Conservation (phyloP, 1,284 basidiomycete genomes). For the Chondrostereum purpureum region DNA sequence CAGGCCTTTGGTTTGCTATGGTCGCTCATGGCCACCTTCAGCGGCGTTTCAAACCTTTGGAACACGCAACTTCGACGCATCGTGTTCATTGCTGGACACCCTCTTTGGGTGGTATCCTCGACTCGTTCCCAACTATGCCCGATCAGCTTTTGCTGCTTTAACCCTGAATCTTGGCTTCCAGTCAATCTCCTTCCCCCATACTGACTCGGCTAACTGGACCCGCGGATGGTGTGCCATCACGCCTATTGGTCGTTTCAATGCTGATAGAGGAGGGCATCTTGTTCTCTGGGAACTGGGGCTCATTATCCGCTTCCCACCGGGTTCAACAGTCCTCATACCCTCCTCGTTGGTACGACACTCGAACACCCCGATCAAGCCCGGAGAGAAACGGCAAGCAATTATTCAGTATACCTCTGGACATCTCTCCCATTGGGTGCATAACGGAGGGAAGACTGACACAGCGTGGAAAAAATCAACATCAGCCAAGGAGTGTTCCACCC, state of each 20-base stretch:
- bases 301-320: conserved; percentile 8
- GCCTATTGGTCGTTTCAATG: conserved; percentile 3
- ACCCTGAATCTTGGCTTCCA: conserved; percentile 8
- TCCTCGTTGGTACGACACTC: conserved; percentile 5
- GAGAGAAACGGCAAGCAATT: conserved; percentile 8
- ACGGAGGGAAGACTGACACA: conserved; percentile 1
- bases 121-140: too few relatives aligned
- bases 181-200: conserved; percentile 1
- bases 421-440: conserved; percentile 5
- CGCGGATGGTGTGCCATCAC: conserved; percentile 9
- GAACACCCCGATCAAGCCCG: conserved; percentile 3
- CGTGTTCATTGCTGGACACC: not conserved
- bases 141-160: conserved; percentile 4
- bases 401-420: conserved; percentile 9
- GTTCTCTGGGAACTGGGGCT: conserved; percentile 8
- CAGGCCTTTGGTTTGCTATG: too few relatives aligned
- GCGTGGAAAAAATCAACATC: too few relatives aligned
- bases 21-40: too few relatives aligned
- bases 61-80: not conserved
- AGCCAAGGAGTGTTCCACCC: too few relatives aligned
- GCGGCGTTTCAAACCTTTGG: too few relatives aligned
- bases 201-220: conserved; percentile 4
- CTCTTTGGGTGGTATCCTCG: too few relatives aligned
- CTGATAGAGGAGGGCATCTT: conserved; percentile 5
- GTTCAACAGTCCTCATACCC: conserved; percentile 8